Evolutionary conservation across 2,329 filamentous ascomycete genomes (phyloP).

Genomic region (Cladophialophora bantiana): DNA sequence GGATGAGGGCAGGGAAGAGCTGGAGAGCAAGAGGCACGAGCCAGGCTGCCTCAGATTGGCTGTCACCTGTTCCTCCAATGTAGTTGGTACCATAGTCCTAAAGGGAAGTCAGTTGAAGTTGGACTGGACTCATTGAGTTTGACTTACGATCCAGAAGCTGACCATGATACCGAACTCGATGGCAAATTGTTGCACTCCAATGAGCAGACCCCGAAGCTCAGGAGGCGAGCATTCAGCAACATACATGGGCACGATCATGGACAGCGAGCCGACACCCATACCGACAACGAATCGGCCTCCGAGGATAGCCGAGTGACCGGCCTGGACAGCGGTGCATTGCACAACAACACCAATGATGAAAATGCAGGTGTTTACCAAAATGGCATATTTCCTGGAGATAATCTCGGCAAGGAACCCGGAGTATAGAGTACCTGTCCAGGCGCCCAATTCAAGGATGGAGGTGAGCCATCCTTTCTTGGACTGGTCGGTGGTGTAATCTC

Average conservation of each 20-base stretch:
- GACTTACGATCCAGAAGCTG: constrained; percentile 48
- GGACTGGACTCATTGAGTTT: background rate
- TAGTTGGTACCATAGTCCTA: constrained; percentile 61
- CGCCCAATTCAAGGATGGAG: constrained; percentile 53
- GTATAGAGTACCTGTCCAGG: constrained; percentile 48
- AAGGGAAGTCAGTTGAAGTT: constrained; percentile 18
- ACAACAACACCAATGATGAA: constrained; percentile 50
- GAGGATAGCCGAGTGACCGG: constrained; percentile 45
- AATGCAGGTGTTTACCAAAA: constrained; percentile 45
- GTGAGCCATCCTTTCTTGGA: constrained; percentile 47
- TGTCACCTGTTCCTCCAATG: constrained; percentile 67
- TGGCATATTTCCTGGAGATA: constrained; percentile 46
- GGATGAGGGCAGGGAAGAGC: constrained; percentile 51
- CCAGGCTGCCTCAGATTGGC: constrained; percentile 74
- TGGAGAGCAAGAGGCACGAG: constrained; percentile 68
- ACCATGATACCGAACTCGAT: constrained; percentile 56
- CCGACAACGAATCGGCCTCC: constrained; percentile 53
- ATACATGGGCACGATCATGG: constrained; percentile 53
- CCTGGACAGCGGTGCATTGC: constrained; percentile 56
- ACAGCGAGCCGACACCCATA: constrained; percentile 52
- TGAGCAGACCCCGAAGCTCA: constrained; percentile 52
- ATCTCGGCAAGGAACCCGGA: constrained; percentile 50
- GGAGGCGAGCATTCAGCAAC: constrained; percentile 47
- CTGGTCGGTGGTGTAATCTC: constrained; percentile 38
- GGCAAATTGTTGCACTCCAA: constrained; percentile 53